phyloP scores from a whole-genome alignment of 768 basidiomycete genomes.

The Paxillus ammoniavirescens region DNA sequence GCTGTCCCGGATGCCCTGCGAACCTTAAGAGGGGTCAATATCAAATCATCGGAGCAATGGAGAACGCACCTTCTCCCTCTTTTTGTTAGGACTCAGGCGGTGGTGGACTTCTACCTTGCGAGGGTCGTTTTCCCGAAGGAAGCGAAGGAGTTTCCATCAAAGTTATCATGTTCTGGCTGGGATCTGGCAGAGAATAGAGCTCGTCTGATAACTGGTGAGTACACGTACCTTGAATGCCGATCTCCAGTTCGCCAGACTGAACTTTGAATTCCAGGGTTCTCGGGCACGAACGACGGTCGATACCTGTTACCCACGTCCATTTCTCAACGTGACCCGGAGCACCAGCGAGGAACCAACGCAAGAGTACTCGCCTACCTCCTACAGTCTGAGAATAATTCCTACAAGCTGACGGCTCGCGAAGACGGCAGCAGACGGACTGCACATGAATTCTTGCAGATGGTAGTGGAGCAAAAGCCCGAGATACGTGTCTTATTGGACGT shows the following conservation, averaged over 20 bases:
- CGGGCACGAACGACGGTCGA: constrained; percentile 39
- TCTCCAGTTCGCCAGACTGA: not conserved
- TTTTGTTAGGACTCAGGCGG: constrained; percentile 28
- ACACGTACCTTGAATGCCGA: not conserved
- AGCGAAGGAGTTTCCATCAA: constrained; percentile 35
- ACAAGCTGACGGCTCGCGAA: constrained; percentile 10
- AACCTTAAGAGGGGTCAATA: constrained; percentile 21
- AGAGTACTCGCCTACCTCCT: constrained; percentile 32
- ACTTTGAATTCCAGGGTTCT: constrained; percentile 27
- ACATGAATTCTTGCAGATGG: constrained; percentile 19
- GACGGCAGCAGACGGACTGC: constrained; percentile 18
- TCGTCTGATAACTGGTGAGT: constrained; percentile 15
- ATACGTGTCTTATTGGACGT: constrained; percentile 53
- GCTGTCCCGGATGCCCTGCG: constrained; percentile 20
- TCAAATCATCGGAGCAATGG: constrained; percentile 29
- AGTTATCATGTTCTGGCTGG: constrained; percentile 36
- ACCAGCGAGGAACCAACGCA: constrained; percentile 45
- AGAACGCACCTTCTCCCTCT: constrained; percentile 21
- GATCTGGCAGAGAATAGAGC: constrained; percentile 32
- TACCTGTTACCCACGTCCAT: constrained; percentile 39
- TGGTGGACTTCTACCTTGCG: constrained; percentile 37
- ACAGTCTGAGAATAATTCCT: constrained; percentile 19
- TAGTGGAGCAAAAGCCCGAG: constrained; percentile 37
- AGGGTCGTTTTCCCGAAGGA: constrained; percentile 37
- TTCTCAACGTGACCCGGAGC: constrained; percentile 24